Percentiles rank a stretch among this genome's conserved stretches.
Evolutionary conservation across 2,329 filamentous ascomycete species (phyloP).

Genomic region (Claviceps purpurea): DNA sequence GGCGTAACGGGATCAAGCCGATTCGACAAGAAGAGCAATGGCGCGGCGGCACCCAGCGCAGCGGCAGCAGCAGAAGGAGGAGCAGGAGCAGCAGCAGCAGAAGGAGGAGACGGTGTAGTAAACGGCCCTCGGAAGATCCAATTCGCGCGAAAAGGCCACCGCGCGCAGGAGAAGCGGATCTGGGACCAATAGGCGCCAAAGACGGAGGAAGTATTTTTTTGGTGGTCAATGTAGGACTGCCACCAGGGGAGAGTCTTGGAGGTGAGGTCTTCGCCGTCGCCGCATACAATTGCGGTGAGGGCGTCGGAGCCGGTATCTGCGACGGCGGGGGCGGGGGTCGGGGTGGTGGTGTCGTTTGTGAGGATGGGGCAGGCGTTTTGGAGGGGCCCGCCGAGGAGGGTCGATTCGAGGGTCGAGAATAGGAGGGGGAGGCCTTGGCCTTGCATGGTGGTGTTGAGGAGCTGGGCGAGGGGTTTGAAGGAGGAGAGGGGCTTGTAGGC

Average conservation of each 20-base stretch:
- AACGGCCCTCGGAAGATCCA: slow-evolving; percentile 28
- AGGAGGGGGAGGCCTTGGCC: slow-evolving; percentile 8
- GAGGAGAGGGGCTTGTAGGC: slow-evolving; percentile 18
- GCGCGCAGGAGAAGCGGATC: slow-evolving; percentile 25
- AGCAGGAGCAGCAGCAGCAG: slow-evolving; percentile 4
- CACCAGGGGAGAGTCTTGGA: slow-evolving; percentile 13
- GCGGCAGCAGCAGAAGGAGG: slow-evolving; percentile 8
- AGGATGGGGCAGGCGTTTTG: slow-evolving; percentile 10
- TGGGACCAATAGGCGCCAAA: slow-evolving; percentile 21
- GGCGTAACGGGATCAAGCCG: slow-evolving; percentile 34
- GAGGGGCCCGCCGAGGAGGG: slow-evolving; percentile 9
- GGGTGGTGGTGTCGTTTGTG: neutral
- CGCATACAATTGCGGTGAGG: slow-evolving; percentile 18
- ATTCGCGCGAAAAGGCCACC: slow-evolving; percentile 23
- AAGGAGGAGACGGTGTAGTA: slow-evolving; percentile 14
- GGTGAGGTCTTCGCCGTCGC: slow-evolving; percentile 19
- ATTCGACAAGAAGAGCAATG: slow-evolving; percentile 30
- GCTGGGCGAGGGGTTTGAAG: slow-evolving; percentile 7
- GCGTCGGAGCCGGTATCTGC: slow-evolving; percentile 10
- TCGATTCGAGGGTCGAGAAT: neutral
- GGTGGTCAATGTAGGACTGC: slow-evolving; percentile 15
- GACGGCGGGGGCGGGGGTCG: neutral
- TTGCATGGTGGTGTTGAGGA: slow-evolving; percentile 9
- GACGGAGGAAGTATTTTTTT: slow-evolving; percentile 16
- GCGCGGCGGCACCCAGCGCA: slow-evolving; percentile 23